Evolutionary conservation across 1,284 basidiomycete genomes (phyloP).

Genomic region (Pterula multifida): DNA sequence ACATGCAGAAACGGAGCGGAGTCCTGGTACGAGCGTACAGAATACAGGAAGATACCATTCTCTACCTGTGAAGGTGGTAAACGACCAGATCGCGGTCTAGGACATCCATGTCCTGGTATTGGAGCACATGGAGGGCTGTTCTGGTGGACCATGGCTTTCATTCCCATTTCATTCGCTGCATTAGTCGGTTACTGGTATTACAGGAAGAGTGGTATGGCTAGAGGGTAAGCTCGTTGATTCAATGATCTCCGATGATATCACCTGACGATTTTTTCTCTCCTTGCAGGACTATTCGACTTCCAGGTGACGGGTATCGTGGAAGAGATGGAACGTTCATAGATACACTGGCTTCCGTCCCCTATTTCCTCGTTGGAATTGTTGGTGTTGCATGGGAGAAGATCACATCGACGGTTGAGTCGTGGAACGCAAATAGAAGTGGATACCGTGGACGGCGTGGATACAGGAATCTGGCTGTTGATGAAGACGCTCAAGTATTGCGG

Average conservation of each 20-base stretch:
- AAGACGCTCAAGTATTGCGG: conserved; percentile 74
- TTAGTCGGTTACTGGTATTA: conserved; percentile 75
- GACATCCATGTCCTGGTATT: conserved; percentile 73
- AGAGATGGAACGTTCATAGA: conserved; percentile 32
- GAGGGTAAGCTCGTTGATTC: conserved; percentile 45
- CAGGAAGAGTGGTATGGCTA: conserved; percentile 49
- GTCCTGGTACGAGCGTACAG: conserved; percentile 86
- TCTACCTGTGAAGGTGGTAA: conserved; percentile 73
- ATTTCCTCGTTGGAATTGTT: conserved; percentile 71
- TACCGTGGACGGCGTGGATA: conserved; percentile 52
- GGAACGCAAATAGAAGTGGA: conserved; percentile 17
- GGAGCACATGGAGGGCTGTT: conserved; percentile 61
- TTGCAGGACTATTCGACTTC: conserved; percentile 66
- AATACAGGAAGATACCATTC: conserved; percentile 81
- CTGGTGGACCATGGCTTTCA: conserved; percentile 67
- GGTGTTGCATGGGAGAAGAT: conserved; percentile 65
- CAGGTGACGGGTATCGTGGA: conserved; percentile 39
- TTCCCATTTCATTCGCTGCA: conserved; percentile 67
- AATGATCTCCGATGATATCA: too few relatives aligned
- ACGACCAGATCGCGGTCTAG: conserved; percentile 57
- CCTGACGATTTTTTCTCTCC: too few relatives aligned
- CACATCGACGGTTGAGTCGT: conserved; percentile 28
- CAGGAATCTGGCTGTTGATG: conserved; percentile 72
- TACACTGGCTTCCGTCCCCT: conserved; percentile 76
- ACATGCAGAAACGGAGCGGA: conserved; percentile 51